Evolutionary conservation across 495 filamentous ascomycete species (phyloP).

Genomic region (Letharia columbiana): DNA sequence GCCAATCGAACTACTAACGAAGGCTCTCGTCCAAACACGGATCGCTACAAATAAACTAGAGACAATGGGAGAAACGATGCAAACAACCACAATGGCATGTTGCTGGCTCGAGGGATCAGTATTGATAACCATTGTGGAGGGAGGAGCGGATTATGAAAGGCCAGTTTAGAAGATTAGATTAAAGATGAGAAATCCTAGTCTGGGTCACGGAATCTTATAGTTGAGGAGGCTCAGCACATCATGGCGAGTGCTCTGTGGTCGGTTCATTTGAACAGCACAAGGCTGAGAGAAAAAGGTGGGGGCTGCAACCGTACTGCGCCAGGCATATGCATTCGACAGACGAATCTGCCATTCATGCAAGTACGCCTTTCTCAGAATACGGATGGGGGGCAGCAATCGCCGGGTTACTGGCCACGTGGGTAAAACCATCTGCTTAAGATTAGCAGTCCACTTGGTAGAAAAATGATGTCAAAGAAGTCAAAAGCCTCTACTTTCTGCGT

Average conservation of each 20-base stretch:
- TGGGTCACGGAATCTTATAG: background rate
- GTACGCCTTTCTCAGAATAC: background rate
- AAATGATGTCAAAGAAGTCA: background rate
- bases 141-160: background rate
- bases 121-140: background rate
- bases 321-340: background rate
- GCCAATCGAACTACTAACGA: slow-evolving; percentile 18
- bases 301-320: background rate
- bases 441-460: background rate
- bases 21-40: slow-evolving; percentile 21
- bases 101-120: background rate
- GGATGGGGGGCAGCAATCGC: background rate
- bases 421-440: background rate
- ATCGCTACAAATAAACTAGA: slow-evolving; percentile 21
- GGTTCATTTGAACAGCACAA: background rate
- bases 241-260: background rate
- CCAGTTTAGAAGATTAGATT: background rate
- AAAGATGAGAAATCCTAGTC: background rate
- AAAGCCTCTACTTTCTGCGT: too few species aligned
- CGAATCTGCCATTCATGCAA: background rate
- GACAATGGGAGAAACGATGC: slow-evolving; percentile 19
- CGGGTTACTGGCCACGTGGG: background rate
- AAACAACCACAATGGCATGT: slow-evolving; percentile 18
- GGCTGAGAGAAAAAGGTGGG: background rate
- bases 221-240: background rate